These are phyloP conservation scores for Pythium monospermum DNA, from an alignment of 352 stramenopile species.

Conservation along the genomic window DNA sequence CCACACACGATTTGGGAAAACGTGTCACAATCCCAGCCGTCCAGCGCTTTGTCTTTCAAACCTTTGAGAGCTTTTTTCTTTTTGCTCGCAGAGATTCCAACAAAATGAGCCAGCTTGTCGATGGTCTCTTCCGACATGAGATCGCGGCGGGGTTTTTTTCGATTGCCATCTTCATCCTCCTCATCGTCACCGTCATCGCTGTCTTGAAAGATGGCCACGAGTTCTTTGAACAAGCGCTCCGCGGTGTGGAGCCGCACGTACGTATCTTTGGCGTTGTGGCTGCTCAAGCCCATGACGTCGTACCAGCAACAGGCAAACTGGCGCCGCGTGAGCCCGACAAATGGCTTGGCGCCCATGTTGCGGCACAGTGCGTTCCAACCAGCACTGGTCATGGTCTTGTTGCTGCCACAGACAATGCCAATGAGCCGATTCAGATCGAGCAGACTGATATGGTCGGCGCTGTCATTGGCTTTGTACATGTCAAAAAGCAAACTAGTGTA, in stretches of 20 bases:
- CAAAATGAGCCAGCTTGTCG: constrained; percentile 26
- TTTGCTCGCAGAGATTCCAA: constrained; percentile 23
- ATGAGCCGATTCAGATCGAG: constrained; percentile 36
- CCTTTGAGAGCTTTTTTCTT: constrained; percentile 21
- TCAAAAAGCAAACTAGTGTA: constrained; percentile 50
- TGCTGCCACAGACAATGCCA: constrained; percentile 29
- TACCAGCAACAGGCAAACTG: constrained; percentile 59
- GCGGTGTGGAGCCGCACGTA: constrained; percentile 45
- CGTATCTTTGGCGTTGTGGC: constrained; percentile 33
- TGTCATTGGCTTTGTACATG: constrained; percentile 27
- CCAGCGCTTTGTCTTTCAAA: constrained; percentile 14
- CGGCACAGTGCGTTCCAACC: constrained; percentile 37
- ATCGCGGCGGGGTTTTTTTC: too few species aligned
- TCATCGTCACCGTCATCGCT: constrained; percentile 13
- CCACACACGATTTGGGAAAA: constrained; percentile 41
- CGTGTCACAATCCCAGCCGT: constrained; percentile 31
- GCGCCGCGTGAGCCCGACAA: constrained; percentile 31
- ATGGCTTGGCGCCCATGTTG: constrained; percentile 30
- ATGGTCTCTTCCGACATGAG: constrained; percentile 36
- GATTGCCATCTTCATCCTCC: too few species aligned
- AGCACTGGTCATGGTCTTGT: constrained; percentile 19
- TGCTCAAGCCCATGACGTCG: constrained; percentile 36
- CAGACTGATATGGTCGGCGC: constrained; percentile 24
- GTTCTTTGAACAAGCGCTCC: constrained; percentile 35
- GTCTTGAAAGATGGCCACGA: constrained; percentile 42